phyloP scores from a whole-genome alignment of 257 asterid species.

The Solanum pennellii region DNA sequence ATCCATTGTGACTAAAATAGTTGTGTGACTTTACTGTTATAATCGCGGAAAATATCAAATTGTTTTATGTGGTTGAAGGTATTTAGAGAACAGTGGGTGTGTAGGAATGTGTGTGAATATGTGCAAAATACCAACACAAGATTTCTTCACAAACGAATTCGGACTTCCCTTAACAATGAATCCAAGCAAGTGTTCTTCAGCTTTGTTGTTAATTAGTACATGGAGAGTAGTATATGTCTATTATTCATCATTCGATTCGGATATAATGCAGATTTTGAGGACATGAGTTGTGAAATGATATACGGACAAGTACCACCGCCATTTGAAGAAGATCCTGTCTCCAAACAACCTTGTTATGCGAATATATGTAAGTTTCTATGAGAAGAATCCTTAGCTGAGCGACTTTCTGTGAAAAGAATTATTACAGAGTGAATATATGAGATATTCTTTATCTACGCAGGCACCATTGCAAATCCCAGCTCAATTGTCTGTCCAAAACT shows the following conservation, averaged over 20 bases:
- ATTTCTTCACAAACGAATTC: constrained; percentile 88
- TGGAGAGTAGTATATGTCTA: background rate
- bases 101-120: constrained; percentile 91
- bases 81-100: constrained; percentile 91
- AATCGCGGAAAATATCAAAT: background rate
- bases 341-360: constrained; percentile 68
- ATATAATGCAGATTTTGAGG: constrained; percentile 61
- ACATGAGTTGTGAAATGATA: constrained; percentile 94
- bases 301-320: constrained; percentile 77
- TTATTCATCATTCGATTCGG: background rate
- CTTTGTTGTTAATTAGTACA: background rate
- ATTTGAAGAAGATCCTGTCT: constrained; percentile 68
- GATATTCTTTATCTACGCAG: constrained; percentile 17
- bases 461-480: constrained; percentile 61
- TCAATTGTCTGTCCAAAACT: constrained; percentile 54
- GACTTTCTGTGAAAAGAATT: too few relatives aligned
- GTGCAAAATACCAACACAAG: constrained; percentile 98
- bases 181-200: constrained; percentile 41
- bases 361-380: constrained; percentile 37
- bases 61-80: constrained; percentile 25
- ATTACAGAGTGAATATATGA: too few relatives aligned
- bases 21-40: background rate
- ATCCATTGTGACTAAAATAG: background rate
- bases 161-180: constrained; percentile 96
- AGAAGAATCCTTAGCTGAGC: too few relatives aligned